Evolutionary conservation across 306 rosid genomes (phyloP), one percentile per base, ranked within the genome.

Genomic region (Castanea mollissima): DNA sequence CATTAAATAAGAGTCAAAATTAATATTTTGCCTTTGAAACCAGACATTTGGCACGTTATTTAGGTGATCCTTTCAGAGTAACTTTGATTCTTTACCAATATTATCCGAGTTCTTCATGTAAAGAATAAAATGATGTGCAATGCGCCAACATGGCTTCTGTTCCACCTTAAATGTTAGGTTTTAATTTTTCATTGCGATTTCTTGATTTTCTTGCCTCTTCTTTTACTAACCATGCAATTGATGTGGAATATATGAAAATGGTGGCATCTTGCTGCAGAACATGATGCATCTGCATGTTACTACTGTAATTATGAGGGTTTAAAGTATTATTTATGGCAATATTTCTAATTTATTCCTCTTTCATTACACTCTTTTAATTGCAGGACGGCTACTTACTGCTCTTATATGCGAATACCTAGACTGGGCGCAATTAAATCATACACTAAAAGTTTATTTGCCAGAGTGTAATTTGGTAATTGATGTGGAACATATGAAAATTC

Each of bases 361-460:
- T 29, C 5, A 23, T n/a, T 74, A 41, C 74, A 74, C 63, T 75
- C 70, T 73, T 60, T 55, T 46, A 38, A 5, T 15, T 91, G 89
- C 94, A 96, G 99, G 99, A 64, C 89, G 98, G 83, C 90, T 96
- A 64, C 93, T 96, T 56, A 93, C 98, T 63, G 93, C 99, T 16
- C 77, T 96, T 77, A 73, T 96, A 76, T 93, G 99, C 21, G 99
- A 96, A 83, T 96, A 96, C 86, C 83, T 96, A 32, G 98, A 96
- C 86, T 96, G 99, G 98, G 97, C 99, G 3, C 99, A 95, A 76
- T 90, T 95, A 70, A 95, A 79, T 81, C 99, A 95, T 85, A 90
- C 99, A 0, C 83, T 96, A 1, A 96, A 96, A 85, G 99, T 96
- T 67, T 96, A 96, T 84, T 91, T 88, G 71, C 99, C 99, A 0